A percentile compares a stretch with the other conserved stretches of the same genome.
phyloP scores from a whole-genome alignment of 148 eudicot genomes.

The Linanthus parryae region DNA sequence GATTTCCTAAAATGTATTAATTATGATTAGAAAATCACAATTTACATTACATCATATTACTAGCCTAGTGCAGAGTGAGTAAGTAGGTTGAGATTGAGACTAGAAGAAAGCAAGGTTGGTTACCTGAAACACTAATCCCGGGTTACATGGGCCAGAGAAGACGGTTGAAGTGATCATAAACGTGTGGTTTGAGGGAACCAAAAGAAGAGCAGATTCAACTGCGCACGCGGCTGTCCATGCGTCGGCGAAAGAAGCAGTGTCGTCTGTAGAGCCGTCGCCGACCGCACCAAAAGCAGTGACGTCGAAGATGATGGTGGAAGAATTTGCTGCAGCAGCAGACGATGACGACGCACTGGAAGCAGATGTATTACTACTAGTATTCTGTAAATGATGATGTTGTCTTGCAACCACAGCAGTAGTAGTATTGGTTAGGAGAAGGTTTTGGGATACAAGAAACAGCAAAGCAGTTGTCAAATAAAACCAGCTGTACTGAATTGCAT shows the following conservation, averaged over 20 bases:
- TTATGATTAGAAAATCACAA: too few relatives aligned
- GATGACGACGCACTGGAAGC: constrained; percentile 14
- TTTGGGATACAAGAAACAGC: too few relatives aligned
- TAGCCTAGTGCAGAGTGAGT: background rate
- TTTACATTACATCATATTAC: too few relatives aligned
- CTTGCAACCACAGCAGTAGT: background rate
- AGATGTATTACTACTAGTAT: background rate
- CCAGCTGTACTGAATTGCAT: too few relatives aligned
- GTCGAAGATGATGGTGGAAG: constrained; percentile 47
- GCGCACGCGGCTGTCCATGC: constrained; percentile 96
- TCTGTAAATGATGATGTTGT: background rate
- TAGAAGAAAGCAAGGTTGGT: constrained; percentile 1
- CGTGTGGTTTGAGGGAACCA: constrained; percentile 41
- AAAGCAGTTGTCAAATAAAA: too few relatives aligned
- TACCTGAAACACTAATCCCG: constrained; percentile 78
- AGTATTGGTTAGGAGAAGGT: too few relatives aligned
- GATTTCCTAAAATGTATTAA: too few relatives aligned
- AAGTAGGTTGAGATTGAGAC: background rate
- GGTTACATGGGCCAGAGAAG: constrained; percentile 83
- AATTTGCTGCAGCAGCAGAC: too few relatives aligned
- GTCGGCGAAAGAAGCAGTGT: constrained; percentile 57
- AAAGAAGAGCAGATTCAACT: constrained; percentile 48
- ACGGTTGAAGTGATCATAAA: constrained; percentile 77
- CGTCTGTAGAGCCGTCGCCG: constrained; percentile 71
- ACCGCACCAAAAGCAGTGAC: constrained; percentile 69